Evolutionary conservation across 768 basidiomycete genomes (phyloP).

Genomic region (Trametopsis cervina): DNA sequence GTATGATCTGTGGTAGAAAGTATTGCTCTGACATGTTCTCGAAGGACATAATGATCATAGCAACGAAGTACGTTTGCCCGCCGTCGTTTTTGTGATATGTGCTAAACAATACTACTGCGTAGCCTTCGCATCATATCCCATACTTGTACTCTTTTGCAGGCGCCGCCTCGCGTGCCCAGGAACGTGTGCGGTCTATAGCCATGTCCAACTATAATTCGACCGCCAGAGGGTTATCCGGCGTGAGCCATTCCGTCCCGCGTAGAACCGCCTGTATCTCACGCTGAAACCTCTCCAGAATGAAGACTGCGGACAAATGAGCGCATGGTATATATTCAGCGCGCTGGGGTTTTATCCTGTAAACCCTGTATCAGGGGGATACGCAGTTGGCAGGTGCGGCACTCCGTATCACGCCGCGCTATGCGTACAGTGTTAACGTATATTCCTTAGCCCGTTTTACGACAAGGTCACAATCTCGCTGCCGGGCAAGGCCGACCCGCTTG

Average conservation of each 20-base stretch:
- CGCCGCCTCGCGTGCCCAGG: constrained; percentile 64
- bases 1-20: constrained; percentile 28
- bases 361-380: constrained; percentile 68
- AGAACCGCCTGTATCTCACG: too few species aligned
- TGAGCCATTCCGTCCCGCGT: too few species aligned
- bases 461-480: constrained; percentile 51
- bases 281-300: too few species aligned
- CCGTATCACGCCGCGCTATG: too few species aligned
- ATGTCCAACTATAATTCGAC: constrained; percentile 58
- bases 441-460: constrained; percentile 51
- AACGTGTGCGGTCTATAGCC: constrained; percentile 64
- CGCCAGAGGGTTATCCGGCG: constrained; percentile 65
- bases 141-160: constrained; percentile 74
- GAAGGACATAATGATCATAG: constrained; percentile 79
- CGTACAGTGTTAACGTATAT: too few species aligned
- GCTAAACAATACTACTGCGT: too few species aligned
- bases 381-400: constrained; percentile 75
- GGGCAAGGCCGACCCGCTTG: constrained; percentile 31
- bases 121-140: constrained; percentile 85
- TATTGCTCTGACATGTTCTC: too few species aligned
- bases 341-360: constrained; percentile 85
- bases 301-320: constrained; percentile 88
- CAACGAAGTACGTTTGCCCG: constrained; percentile 71
- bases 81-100: too few species aligned
- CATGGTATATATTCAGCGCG: constrained; percentile 80